These are phyloP conservation scores for Chytriomyces sp. DNA, from an alignment of 192 early-diverging fungal species.

Conservation along the genomic window DNA sequence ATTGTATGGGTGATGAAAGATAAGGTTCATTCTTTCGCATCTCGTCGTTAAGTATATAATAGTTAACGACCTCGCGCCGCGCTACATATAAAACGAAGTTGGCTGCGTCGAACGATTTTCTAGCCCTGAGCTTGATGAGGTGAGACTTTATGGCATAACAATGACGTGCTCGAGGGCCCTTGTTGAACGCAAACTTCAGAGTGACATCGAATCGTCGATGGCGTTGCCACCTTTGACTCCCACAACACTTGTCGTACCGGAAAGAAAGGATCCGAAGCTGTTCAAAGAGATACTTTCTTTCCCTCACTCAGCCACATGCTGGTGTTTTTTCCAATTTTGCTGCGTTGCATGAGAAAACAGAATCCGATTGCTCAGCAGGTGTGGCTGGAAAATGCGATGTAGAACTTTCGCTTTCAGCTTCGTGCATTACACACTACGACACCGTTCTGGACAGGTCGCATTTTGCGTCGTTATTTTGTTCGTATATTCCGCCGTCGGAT, in stretches of 20 bases:
- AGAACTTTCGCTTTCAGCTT: not conserved
- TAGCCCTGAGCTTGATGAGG: constrained; percentile 9
- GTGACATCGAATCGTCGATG: not conserved
- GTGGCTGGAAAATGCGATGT: constrained; percentile 57
- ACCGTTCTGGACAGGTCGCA: constrained; percentile 64
- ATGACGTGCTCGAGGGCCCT: not conserved
- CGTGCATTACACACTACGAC: not conserved
- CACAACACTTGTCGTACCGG: too few relatives aligned
- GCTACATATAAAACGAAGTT: constrained; percentile 14
- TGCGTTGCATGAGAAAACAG: constrained; percentile 35
- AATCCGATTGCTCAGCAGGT: constrained; percentile 47
- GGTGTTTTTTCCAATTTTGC: constrained; percentile 33
- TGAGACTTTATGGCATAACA: not conserved
- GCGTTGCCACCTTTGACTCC: not conserved
- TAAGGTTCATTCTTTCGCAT: not conserved
- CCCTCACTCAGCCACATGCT: constrained; percentile 42
- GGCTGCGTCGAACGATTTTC: constrained; percentile 32
- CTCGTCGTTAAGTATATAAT: not conserved
- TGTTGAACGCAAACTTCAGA: not conserved
- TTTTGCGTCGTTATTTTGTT: constrained; percentile 83
- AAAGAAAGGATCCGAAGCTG: not conserved
- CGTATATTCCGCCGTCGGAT: constrained; percentile 61
- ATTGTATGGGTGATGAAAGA: constrained; percentile 31
- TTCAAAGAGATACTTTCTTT: constrained; percentile 33
- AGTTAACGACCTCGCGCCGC: constrained; percentile 15